Base-by-base conservation (phyloP, 306 rosid species). In the Argentina anserina region DNA sequence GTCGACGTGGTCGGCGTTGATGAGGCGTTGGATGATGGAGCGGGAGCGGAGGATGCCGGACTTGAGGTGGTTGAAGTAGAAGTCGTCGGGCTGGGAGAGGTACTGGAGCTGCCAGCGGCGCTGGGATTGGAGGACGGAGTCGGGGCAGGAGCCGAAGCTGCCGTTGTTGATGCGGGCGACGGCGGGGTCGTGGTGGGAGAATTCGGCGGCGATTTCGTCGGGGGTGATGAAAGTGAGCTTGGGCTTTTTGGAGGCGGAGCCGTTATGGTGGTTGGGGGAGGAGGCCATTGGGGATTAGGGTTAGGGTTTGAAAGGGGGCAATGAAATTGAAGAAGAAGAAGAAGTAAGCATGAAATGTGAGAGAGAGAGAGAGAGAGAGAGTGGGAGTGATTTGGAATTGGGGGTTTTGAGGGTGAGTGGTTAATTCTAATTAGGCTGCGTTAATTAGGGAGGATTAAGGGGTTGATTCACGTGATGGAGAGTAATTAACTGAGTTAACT, bases 101-200 rank as follows among this genome's bases (percentile, higher is more conserved):
- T 53, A 84, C 37, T 67, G 62, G 46, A 78, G 81, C 72, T 91
- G 96, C 86, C 85, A 85, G 1, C 52, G 43, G 7, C 81, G 86
- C 75, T 95, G 99, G 31, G 93, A 88, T 20, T 85, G 63, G 59
- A 87, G 72, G 41, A 95, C 53, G 69, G 90, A 90, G 49, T 85
- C 73, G 0, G 99, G 99, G 76, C 97, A 91, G 55, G 83, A 87
- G 0, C 99, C 99, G 67, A 95, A 92, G 55, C 93, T 88, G 9
- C 99, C 99, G 87, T 95, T 92, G 87, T 95, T 95, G 80, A 95
- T 90, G 2, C 99, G 96, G 6, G 97, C 90, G 29, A 92, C 81
- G 50, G 75, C 0, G 52, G 85, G 67, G 76, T 90, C 97, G 9
- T 95, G 99, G 86, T 95, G 97, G 3, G 78, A 49, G 81, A 95